These are phyloP conservation scores for Didymellaceae sp. DNA, from an alignment of 2,329 filamentous ascomycete genomes.

Conservation along the genomic window DNA sequence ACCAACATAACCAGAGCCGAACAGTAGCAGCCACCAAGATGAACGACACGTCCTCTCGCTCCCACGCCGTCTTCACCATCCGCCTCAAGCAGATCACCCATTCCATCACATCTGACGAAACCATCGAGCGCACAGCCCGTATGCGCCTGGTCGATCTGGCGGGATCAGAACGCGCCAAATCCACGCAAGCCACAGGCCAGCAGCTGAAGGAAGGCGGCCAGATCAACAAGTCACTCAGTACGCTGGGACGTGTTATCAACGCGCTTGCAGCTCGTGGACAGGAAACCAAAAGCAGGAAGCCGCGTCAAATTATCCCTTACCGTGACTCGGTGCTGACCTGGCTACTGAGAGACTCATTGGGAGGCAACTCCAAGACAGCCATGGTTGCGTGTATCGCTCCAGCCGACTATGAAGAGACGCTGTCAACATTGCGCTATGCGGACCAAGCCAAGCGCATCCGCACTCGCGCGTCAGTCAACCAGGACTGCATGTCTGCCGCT, in stretches of 20 bases:
- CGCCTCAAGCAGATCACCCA: slow-evolving; percentile 98
- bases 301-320: slow-evolving; percentile 80
- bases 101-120: slow-evolving; percentile 96
- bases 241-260: slow-evolving; percentile 92
- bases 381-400: slow-evolving; percentile 99
- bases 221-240: slow-evolving; percentile 98
- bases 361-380: slow-evolving; percentile 96
- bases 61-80: slow-evolving; percentile 97
- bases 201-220: slow-evolving; percentile 93
- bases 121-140: slow-evolving; percentile 89
- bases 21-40: slow-evolving; percentile 96
- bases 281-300: slow-evolving; percentile 48
- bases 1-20: slow-evolving; percentile 61
- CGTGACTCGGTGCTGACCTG: slow-evolving; percentile 84
- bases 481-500: slow-evolving; percentile 89
- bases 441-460: slow-evolving; percentile 98
- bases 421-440: slow-evolving; percentile 94
- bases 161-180: slow-evolving; percentile 91
- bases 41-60: slow-evolving; percentile 97
- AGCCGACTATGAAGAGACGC: slow-evolving; percentile 94
- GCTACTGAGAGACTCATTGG: slow-evolving; percentile 94
- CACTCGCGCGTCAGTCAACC: slow-evolving; percentile 92
- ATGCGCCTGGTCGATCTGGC: slow-evolving; percentile 95
- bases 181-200: slow-evolving; percentile 91
- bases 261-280: slow-evolving; percentile 75